Evolutionary conservation across 2,329 filamentous ascomycete genomes (phyloP).

Genomic region (Diaporthe sp.): DNA sequence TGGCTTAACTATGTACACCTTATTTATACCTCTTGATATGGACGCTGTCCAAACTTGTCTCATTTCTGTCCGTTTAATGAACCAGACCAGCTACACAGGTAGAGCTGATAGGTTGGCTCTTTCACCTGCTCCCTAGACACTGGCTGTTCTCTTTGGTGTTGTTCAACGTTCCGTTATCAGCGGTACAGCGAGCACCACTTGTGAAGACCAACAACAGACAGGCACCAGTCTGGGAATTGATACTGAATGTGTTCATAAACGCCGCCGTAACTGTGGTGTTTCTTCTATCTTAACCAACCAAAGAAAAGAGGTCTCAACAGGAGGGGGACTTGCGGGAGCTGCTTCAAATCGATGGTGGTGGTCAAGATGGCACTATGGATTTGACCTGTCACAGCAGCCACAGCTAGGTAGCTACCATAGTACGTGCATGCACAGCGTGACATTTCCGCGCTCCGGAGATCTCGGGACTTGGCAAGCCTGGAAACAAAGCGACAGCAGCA

Average conservation of each 20-base stretch:
- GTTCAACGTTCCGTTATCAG: not conserved
- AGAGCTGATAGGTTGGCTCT: not conserved
- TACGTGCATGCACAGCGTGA: conserved; percentile 15
- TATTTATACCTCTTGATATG: not conserved
- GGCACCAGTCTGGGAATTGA: not conserved
- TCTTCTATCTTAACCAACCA: not conserved
- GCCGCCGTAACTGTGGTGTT: not conserved
- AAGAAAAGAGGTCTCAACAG: not conserved
- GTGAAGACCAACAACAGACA: not conserved
- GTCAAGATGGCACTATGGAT: not conserved
- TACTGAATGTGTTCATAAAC: not conserved
- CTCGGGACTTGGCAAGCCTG: conserved; percentile 28
- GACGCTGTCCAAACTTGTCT: not conserved
- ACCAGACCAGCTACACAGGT: not conserved
- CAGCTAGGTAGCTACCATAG: not conserved
- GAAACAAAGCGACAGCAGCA: conserved; percentile 1
- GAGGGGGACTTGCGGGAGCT: not conserved
- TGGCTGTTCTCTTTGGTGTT: not conserved
- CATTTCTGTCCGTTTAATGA: not conserved
- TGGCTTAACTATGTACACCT: conserved; percentile 22
- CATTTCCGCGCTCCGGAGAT: conserved; percentile 29
- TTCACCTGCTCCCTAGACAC: not conserved
- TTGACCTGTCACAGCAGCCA: conserved; percentile 4
- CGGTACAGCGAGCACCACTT: not conserved
- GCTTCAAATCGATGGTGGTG: not conserved